Conservation (phyloP, 2,329 filamentous ascomycete genomes). For the Penicillium corylophilum region DNA sequence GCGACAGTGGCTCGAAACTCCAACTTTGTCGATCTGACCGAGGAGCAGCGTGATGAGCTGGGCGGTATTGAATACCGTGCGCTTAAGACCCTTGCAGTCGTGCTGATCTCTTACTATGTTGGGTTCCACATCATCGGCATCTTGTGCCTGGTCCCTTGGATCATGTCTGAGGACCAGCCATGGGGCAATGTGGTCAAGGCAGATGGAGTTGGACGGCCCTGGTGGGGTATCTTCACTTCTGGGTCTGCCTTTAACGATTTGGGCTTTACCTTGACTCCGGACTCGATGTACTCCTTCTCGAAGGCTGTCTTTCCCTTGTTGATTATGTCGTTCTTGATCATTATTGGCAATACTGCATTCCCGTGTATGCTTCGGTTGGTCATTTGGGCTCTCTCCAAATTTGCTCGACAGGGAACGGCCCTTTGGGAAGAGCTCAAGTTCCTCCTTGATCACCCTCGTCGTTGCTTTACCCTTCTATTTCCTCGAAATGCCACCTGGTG, state of each 20-base stretch:
- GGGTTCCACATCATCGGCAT: slow-evolving; percentile 78
- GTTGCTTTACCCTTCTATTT: slow-evolving; percentile 94
- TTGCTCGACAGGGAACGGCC: slow-evolving; percentile 64
- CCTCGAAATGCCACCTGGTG: slow-evolving; percentile 91
- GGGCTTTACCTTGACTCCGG: slow-evolving; percentile 87
- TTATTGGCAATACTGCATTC: slow-evolving; percentile 94
- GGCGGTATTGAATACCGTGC: slow-evolving; percentile 96
- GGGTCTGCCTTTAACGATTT: slow-evolving; percentile 91
- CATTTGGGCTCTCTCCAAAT: slow-evolving; percentile 76
- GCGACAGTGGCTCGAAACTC: slow-evolving; percentile 93
- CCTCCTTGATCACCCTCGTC: slow-evolving; percentile 86
- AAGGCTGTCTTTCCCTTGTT: slow-evolving; percentile 72
- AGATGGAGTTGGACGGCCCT: slow-evolving; percentile 64
- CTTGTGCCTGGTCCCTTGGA: slow-evolving; percentile 76
- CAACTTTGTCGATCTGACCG: slow-evolving; percentile 80
- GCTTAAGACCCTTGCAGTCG: slow-evolving; percentile 76
- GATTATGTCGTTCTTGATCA: slow-evolving; percentile 78
- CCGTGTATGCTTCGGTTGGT: slow-evolving; percentile 91
- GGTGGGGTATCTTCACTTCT: slow-evolving; percentile 91
- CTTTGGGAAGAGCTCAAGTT: slow-evolving; percentile 90
- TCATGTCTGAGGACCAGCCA: slow-evolving; percentile 55
- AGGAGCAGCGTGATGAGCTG: slow-evolving; percentile 90
- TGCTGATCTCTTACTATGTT: slow-evolving; percentile 77
- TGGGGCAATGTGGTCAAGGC: slow-evolving; percentile 67
- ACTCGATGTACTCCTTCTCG: slow-evolving; percentile 91